Percentiles rank a stretch among this genome's conserved stretches.
phyloP scores from a whole-genome alignment of 306 rosid species.

The Biancaea sappan region DNA sequence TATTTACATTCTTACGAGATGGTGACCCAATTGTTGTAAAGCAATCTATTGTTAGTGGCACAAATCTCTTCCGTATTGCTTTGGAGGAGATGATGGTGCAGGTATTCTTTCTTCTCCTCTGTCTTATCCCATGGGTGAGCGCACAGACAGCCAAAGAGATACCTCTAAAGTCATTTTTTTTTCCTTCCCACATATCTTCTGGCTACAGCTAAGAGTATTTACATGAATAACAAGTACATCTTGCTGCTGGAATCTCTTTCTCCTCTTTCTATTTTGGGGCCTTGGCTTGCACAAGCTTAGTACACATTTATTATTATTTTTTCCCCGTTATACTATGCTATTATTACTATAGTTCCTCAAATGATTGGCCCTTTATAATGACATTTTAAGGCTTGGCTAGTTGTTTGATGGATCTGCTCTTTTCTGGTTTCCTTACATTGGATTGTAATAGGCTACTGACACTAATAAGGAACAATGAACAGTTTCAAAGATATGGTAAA shows the following conservation, averaged over 20 bases:
- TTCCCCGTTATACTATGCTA: neutral
- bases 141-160: neutral
- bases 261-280: neutral
- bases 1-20: constrained; percentile 66
- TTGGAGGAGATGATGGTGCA: constrained; percentile 77
- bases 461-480: constrained; percentile 33
- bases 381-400: neutral
- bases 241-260: constrained; percentile 2
- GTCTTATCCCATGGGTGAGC: neutral
- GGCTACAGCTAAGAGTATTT: neutral
- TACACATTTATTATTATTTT: neutral
- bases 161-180: neutral
- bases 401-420: neutral
- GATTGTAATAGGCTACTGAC: constrained; percentile 29
- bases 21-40: constrained; percentile 51
- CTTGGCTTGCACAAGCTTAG: neutral
- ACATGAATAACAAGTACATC: neutral
- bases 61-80: constrained; percentile 55
- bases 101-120: constrained; percentile 49
- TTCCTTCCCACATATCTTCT: neutral
- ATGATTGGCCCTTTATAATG: neutral
- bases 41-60: constrained; percentile 74
- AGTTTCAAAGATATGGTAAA: constrained; percentile 80
- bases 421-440: constrained; percentile 18
- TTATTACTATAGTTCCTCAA: neutral